A percentile compares a stretch with the other conserved stretches of the same genome.
Evolutionary conservation across 1,284 basidiomycete genomes (phyloP).

Genomic region (Heterobasidion annosum): DNA sequence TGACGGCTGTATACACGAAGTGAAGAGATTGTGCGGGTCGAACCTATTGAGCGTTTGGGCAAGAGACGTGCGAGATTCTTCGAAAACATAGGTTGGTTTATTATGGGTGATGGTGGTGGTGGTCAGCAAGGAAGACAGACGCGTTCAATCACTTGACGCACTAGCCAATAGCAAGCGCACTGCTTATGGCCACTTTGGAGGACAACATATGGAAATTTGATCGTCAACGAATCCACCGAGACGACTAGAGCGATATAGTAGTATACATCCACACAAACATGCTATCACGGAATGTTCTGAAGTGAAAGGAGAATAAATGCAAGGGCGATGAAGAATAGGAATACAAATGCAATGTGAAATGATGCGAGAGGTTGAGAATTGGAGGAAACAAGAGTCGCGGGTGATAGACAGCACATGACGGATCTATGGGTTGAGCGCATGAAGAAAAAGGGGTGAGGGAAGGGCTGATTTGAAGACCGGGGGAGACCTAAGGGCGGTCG

Average conservation of each 20-base stretch:
- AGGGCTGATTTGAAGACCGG: neutral
- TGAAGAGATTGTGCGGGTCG: neutral
- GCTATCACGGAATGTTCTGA: neutral
- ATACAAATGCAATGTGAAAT: neutral
- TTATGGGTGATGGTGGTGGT: neutral
- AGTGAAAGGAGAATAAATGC: no score
- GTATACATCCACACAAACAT: neutral
- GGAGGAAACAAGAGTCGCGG: no score
- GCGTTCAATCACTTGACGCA: no score
- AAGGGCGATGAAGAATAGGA: neutral
- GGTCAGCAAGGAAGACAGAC: no score
- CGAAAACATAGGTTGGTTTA: slow-evolving; percentile 5
- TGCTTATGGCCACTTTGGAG: no score
- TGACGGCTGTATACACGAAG: neutral
- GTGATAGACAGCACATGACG: no score
- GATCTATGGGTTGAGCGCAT: neutral
- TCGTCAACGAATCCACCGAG: no score
- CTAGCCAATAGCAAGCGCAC: no score
- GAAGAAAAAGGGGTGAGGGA: neutral
- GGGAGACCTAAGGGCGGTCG: neutral
- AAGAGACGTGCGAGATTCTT: slow-evolving; percentile 4
- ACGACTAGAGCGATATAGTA: no score
- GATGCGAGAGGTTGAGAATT: no score
- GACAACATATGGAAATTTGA: no score
- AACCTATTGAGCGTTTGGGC: neutral